Base-by-base conservation (phyloP, 805 yeast genomes). In the Groenewaldozyma salmanticensis region DNA sequence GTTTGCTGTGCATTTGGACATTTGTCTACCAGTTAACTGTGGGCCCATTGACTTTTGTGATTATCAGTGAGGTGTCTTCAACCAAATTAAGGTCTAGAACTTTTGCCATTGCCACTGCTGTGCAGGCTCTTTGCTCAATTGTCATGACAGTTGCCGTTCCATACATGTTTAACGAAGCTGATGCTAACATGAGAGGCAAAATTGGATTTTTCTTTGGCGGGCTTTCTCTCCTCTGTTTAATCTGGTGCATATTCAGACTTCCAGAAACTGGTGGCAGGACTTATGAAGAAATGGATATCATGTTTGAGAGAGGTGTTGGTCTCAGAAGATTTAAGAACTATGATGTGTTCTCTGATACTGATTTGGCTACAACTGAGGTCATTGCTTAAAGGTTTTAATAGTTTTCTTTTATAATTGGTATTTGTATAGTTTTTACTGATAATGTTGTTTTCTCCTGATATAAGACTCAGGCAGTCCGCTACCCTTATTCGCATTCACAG, bases 191-290 rank as follows among this genome's bases (percentile, higher is more conserved):
- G 66, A 66, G 68, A 27, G 72, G 71, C n/a, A 71, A 71, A 50
- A 67, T 73, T 27, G 75, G 68, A 2, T 70, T 67, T 50, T 60
- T 72, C 42, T 64, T 72, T 65, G 69, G 67, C 35, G 75, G 65
- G 0, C 50, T 54, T 11, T 53, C 60, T 16, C 32, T 61, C 4
- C 2, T 58, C 7, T 51, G 61, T 15, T 16, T 66, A 4, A 46
- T 60, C 31, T 73, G 75, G 74, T 58, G 65, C 27, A 68, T 60
- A 56, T 69, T 72, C 56, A 68, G 72, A 38, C 61, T 76, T 38
- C 83, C 84, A 6, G 84, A 78, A 55, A 72, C 81, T 21, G 65
- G 65, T 48, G 70, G 68, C 37, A 66, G 78, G 55, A 73, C 81
- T 0, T 75, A 64, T 52, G 78, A 75, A 38, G 82, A 78, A 52